phyloP scores from a whole-genome alignment of 352 stramenopile species.

The Globisporangium nunn region DNA sequence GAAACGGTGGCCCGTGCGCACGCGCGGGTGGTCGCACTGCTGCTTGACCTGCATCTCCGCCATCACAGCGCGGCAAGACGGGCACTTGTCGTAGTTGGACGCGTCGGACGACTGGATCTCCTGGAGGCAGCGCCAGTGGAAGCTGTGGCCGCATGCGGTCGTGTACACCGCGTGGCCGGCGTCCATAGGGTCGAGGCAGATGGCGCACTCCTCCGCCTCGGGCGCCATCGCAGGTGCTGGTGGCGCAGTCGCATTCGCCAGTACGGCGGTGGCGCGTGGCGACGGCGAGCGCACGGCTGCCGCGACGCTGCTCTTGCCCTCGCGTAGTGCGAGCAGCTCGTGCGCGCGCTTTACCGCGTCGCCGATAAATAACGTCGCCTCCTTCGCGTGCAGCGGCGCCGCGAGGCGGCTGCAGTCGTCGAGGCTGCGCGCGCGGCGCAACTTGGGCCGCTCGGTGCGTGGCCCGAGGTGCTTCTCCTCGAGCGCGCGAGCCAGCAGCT shows the following conservation, averaged over 20 bases:
- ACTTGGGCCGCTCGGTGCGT: constrained; percentile 32
- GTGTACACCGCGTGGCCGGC: constrained; percentile 78
- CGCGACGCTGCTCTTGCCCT: constrained; percentile 12
- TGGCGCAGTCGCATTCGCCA: constrained; percentile 10
- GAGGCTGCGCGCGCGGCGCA: constrained; percentile 38
- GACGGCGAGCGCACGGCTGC: neutral
- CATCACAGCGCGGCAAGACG: constrained; percentile 71
- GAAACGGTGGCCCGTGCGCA: constrained; percentile 69
- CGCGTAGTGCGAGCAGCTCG: constrained; percentile 30
- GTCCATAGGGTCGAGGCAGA: constrained; percentile 78
- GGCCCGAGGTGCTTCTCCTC: constrained; percentile 56
- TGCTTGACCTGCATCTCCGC: constrained; percentile 80
- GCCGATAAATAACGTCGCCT: constrained; percentile 41
- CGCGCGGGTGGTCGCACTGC: constrained; percentile 78
- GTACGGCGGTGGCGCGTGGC: neutral
- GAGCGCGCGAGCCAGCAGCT: constrained; percentile 34
- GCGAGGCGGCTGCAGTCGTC: constrained; percentile 36
- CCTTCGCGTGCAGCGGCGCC: constrained; percentile 31
- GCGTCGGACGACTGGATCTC: constrained; percentile 74
- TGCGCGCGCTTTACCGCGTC: constrained; percentile 55
- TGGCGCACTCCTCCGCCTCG: constrained; percentile 78
- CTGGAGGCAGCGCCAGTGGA: constrained; percentile 82
- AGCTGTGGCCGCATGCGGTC: constrained; percentile 76
- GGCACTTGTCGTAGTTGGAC: constrained; percentile 82
- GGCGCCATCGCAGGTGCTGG: constrained; percentile 30